Conservation (phyloP, 1,284 basidiomycete species). For the Cutaneotrichosporon cavernicola region DNA sequence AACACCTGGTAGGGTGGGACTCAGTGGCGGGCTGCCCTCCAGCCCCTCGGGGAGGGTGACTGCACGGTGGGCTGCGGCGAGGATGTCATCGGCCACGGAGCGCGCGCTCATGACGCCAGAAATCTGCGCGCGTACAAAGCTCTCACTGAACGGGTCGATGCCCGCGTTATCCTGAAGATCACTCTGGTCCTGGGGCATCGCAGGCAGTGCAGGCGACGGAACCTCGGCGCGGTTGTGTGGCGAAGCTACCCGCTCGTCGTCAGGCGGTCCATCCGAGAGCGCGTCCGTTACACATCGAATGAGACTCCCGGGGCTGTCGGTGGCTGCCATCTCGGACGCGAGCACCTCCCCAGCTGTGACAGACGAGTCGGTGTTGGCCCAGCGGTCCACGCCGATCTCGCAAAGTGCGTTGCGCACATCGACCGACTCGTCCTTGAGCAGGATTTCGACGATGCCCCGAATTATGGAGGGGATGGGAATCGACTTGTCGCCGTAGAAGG, state of each 20-base stretch:
- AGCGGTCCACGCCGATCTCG: slow-evolving; percentile 32
- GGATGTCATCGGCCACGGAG: neutral
- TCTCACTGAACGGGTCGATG: slow-evolving; percentile 11
- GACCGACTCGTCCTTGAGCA: slow-evolving; percentile 39
- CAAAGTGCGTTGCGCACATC: slow-evolving; percentile 44
- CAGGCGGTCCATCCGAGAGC: slow-evolving; percentile 12
- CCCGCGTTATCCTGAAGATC: neutral
- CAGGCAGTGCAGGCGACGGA: slow-evolving; percentile 7
- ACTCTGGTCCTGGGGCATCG: neutral
- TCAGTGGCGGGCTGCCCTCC: neutral
- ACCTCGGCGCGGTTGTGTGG: slow-evolving; percentile 12
- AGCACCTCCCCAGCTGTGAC: slow-evolving; percentile 6
- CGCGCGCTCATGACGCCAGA: neutral
- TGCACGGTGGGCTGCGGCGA: neutral
- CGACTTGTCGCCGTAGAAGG: slow-evolving; percentile 37
- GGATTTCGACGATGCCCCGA: slow-evolving; percentile 28
- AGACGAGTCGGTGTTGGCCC: slow-evolving; percentile 10
- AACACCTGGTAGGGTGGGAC: neutral
- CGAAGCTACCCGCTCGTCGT: neutral
- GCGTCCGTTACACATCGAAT: slow-evolving; percentile 71
- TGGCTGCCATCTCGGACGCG: slow-evolving; percentile 58
- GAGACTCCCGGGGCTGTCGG: slow-evolving; percentile 72
- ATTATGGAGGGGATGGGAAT: slow-evolving; percentile 33
- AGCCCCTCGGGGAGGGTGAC: neutral
- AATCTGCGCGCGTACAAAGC: slow-evolving; percentile 8